Percentiles rank a stretch among this genome's conserved stretches.
Conservation (phyloP, 495 filamentous ascomycete species). For the Neurospora africana region DNA sequence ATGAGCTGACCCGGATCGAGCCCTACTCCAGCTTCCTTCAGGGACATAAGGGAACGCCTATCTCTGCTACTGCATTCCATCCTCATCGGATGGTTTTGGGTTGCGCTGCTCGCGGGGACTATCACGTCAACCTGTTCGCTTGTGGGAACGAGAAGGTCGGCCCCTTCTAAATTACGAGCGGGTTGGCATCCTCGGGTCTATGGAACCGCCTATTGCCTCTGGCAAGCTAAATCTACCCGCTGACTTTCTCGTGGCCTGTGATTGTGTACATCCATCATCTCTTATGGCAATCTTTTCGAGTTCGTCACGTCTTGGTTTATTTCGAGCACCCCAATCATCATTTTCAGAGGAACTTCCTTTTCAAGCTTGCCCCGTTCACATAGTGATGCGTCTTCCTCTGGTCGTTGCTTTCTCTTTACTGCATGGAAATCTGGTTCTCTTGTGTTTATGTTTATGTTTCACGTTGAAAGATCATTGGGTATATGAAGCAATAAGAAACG, state of each 20-base stretch:
- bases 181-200: not conserved
- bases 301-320: not conserved
- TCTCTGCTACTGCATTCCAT: constrained; percentile 87
- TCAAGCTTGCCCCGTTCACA: not conserved
- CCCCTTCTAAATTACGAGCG: constrained; percentile 3
- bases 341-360: not conserved
- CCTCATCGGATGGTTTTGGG: constrained; percentile 90
- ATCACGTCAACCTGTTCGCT: constrained; percentile 62
- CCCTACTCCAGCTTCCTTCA: constrained; percentile 84
- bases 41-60: constrained; percentile 59
- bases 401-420: not conserved
- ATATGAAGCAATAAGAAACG: not conserved
- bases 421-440: not conserved
- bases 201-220: not conserved
- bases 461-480: not conserved
- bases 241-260: not conserved
- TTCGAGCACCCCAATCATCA: not conserved
- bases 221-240: not conserved
- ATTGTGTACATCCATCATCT: not conserved
- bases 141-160: constrained; percentile 28
- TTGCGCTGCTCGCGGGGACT: constrained; percentile 62
- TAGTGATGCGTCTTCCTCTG: not conserved
- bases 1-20: constrained; percentile 65
- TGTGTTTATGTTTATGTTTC: not conserved
- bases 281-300: not conserved